Evolutionary conservation across 257 asterid species (phyloP).

Genomic region (Striga asiatica): DNA sequence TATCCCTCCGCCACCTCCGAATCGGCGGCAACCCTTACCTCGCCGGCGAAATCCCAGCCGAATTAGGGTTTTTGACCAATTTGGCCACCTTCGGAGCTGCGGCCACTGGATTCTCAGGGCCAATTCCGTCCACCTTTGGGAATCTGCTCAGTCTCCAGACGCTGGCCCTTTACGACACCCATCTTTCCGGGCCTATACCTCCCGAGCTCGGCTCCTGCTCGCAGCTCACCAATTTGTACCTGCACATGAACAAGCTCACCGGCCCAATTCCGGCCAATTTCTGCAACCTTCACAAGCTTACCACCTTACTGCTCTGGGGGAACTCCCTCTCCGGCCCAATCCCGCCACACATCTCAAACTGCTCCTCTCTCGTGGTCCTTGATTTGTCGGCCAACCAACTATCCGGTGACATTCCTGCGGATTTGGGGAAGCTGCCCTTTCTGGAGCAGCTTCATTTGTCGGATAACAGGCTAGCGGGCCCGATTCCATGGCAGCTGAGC

Average conservation of each 20-base stretch:
- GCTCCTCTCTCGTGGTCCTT: constrained; percentile 62
- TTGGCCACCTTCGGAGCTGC: constrained; percentile 83
- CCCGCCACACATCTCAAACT: constrained; percentile 50
- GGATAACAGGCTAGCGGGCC: constrained; percentile 53
- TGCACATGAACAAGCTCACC: constrained; percentile 76
- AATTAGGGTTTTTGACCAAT: constrained; percentile 57
- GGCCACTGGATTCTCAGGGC: constrained; percentile 72
- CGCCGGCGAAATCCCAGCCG: constrained; percentile 63
- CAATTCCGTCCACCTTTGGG: constrained; percentile 69
- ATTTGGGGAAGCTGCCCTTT: constrained; percentile 41
- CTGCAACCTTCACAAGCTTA: constrained; percentile 60
- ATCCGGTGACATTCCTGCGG: constrained; percentile 63
- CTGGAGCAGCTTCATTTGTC: constrained; percentile 84
- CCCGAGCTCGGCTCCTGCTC: constrained; percentile 53
- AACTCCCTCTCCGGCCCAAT: constrained; percentile 56
- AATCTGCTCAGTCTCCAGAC: constrained; percentile 63
- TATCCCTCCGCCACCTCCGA: constrained; percentile 71
- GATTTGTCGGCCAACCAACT: constrained; percentile 66
- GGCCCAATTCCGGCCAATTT: constrained; percentile 62
- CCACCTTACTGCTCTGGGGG: constrained; percentile 85
- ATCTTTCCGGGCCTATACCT: constrained; percentile 69
- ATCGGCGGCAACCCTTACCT: constrained; percentile 70
- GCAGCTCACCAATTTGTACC: constrained; percentile 59
- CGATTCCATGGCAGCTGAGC: constrained; percentile 55
- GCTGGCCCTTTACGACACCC: constrained; percentile 62